phyloP scores from a whole-genome alignment of 352 stramenopile genomes.

The Phytopythium helicoides region DNA sequence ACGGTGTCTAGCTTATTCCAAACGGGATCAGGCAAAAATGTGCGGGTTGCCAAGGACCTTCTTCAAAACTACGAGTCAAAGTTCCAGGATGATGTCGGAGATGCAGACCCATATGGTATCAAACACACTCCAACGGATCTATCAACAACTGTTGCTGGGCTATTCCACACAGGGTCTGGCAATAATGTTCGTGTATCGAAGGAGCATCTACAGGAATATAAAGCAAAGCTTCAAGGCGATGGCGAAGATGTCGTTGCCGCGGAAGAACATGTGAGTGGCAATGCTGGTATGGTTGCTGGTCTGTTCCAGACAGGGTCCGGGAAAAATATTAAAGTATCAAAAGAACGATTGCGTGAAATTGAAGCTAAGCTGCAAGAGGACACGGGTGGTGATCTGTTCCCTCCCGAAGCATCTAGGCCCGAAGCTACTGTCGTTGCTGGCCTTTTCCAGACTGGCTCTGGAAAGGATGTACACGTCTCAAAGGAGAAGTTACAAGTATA shows the following conservation, averaged over 20 bases:
- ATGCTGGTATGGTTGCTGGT: constrained; percentile 5
- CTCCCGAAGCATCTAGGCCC: not conserved
- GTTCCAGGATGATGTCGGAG: not conserved
- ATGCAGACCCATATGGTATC: too few species aligned
- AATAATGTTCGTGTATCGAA: constrained; percentile 26
- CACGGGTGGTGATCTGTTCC: too few species aligned
- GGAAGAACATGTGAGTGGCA: too few species aligned
- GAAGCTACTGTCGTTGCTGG: too few species aligned
- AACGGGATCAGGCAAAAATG: constrained; percentile 24
- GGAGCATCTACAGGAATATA: constrained; percentile 22
- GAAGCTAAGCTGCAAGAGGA: constrained; percentile 13
- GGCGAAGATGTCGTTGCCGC: constrained; percentile 1
- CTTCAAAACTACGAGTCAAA: constrained; percentile 24
- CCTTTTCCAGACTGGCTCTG: constrained; percentile 17
- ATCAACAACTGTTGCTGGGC: not conserved
- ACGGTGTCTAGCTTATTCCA: not conserved
- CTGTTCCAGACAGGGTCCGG: constrained; percentile 32
- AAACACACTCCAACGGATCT: not conserved
- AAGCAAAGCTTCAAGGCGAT: constrained; percentile 13
- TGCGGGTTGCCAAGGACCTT: constrained; percentile 26
- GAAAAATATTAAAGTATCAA: constrained; percentile 23
- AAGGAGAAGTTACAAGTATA: constrained; percentile 21
- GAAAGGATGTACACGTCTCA: constrained; percentile 20
- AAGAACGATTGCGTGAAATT: constrained; percentile 23
- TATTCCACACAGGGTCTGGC: constrained; percentile 35